Base-by-base conservation (phyloP, 345 rosid species). In the Rhizophora apiculata region DNA sequence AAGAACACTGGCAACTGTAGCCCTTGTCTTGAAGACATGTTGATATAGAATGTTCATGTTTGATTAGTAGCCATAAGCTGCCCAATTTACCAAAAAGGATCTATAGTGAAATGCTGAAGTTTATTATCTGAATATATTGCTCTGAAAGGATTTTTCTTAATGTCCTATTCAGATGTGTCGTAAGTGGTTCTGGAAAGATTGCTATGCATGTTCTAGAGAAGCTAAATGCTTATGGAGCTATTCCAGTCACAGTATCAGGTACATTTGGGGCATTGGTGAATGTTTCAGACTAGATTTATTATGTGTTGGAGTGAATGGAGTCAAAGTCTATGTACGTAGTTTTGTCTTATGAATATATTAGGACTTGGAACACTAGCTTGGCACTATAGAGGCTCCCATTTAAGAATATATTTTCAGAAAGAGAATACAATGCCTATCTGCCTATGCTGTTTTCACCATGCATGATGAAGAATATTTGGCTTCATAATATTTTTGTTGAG, bases 181-280 rank as follows among this genome's bases (percentile, higher is more conserved):
- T 95, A 69, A 95, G 98, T 72, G 99, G 99, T 77, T 90, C 88
- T 63, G 99, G 99, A 74, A 95, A 95, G 96, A 95, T 95, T 72
- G 97, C 99, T 9, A 78, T 95, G 94, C 99, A 95, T 82, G 99
- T 92, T 74, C 82, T 92, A 60, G 99, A 95, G 80, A 95, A 95
- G 91, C 94, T 95, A 73, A 86, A 89, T 81, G 99, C 96, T 63
- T 88, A 84, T 82, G 99, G 98, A 24, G 99, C 97, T 61, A 72
- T 88, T 77, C 99, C 99, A 11, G 80, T 95, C 29, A 84, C 97
- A 22, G 91, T 95, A 39, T 95, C 99, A 63, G 99, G 99, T 90
- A 78, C 64, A 59, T 69, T 68, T 60, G 53, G 22, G 11, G 57
- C 22, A 15, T 68, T 56, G 36, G 20, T 16, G 52, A 73, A 62